Conservation (phyloP, 768 basidiomycete genomes). For the Hirschioporus abietinus region DNA sequence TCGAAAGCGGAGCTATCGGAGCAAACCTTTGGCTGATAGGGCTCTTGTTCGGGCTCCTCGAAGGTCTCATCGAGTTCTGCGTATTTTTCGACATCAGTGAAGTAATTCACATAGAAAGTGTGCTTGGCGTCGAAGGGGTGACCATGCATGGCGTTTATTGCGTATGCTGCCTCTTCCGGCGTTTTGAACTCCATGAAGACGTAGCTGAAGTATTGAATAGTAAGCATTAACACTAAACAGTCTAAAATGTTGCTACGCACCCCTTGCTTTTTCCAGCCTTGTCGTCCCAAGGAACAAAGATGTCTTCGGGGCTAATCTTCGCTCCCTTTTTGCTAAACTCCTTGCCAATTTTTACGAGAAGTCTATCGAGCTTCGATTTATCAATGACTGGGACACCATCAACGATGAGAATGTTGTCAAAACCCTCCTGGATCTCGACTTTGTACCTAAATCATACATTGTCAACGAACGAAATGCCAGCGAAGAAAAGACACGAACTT, state of each 20-base stretch:
- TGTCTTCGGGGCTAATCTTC: slow-evolving; percentile 67
- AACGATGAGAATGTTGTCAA: slow-evolving; percentile 89
- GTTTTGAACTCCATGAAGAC: slow-evolving; percentile 77
- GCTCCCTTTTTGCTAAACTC: slow-evolving; percentile 81
- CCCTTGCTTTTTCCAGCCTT: slow-evolving; percentile 84
- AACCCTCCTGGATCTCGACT: slow-evolving; percentile 75
- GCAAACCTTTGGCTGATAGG: slow-evolving; percentile 68
- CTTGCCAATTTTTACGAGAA: slow-evolving; percentile 76
- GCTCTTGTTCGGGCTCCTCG: slow-evolving; percentile 65
- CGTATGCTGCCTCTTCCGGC: slow-evolving; percentile 64
- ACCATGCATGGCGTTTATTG: slow-evolving; percentile 62
- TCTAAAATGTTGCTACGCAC: slow-evolving; percentile 36
- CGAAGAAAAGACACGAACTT: slow-evolving; percentile 44
- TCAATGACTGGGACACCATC: slow-evolving; percentile 93
- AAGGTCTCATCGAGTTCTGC: slow-evolving; percentile 73
- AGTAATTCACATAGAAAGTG: slow-evolving; percentile 78
- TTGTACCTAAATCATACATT: slow-evolving; percentile 60
- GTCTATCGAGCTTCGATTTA: slow-evolving; percentile 73
- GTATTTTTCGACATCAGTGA: slow-evolving; percentile 85
- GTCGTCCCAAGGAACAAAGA: slow-evolving; percentile 88
- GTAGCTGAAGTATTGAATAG: slow-evolving; percentile 42
- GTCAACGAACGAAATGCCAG: slow-evolving; percentile 2
- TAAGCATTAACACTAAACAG: slow-evolving; percentile 5
- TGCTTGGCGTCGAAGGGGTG: slow-evolving; percentile 86
- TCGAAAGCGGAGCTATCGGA: not conserved